Conservation (phyloP, 2,329 filamentous ascomycete species). For the Sclerotinia subarctica region DNA sequence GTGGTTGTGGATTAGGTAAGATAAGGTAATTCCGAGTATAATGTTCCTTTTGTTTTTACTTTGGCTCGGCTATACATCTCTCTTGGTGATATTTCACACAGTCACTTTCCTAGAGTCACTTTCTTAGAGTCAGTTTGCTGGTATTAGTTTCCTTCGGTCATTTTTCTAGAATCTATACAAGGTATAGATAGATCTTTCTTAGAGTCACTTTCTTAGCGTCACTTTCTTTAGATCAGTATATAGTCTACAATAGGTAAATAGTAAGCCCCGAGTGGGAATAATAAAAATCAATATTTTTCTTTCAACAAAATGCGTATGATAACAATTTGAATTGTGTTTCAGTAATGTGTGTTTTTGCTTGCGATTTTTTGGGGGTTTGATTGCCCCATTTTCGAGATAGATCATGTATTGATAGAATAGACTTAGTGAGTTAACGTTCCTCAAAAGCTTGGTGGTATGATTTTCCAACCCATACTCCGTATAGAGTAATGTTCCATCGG, state of each 20-base stretch:
- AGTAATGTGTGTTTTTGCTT: background rate
- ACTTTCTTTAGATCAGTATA: background rate
- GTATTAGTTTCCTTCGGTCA: background rate
- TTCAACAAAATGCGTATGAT: background rate
- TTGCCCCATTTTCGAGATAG: no score
- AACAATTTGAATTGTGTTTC: background rate
- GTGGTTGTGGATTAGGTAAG: background rate
- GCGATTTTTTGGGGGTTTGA: background rate
- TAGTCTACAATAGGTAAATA: background rate
- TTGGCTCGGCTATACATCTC: background rate
- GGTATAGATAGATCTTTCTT: background rate
- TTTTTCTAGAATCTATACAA: background rate
- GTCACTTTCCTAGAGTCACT: background rate
- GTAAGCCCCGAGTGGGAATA: background rate
- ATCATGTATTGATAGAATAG: background rate
- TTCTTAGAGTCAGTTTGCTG: background rate
- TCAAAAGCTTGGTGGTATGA: background rate
- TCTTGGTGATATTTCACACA: background rate
- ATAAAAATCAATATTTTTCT: background rate
- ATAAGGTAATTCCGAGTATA: background rate
- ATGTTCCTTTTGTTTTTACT: background rate
- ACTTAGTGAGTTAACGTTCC: background rate
- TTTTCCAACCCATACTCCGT: background rate
- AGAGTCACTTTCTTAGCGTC: background rate
- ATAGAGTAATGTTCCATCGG: background rate